Evolutionary conservation across 306 rosid genomes (phyloP).

Genomic region (Fragaria nilgerrensis): DNA sequence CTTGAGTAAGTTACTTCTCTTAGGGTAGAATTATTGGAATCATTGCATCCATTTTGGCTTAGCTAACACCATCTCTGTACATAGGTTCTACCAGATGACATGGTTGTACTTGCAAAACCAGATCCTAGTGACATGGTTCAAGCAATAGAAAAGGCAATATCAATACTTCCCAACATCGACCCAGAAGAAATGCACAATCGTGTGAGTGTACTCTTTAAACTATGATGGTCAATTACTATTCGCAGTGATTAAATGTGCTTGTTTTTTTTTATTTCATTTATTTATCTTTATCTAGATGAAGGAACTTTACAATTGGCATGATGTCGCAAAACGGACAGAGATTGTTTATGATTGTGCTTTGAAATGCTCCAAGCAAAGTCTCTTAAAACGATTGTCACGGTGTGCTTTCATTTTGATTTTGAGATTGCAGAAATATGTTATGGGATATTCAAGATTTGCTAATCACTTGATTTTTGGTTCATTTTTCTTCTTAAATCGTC

Average conservation of each 20-base stretch:
- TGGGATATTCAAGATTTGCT: conserved; percentile 2
- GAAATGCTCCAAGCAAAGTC: conserved; percentile 67
- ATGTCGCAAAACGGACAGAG: conserved; percentile 84
- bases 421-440: neutral
- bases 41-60: neutral
- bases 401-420: conserved; percentile 22
- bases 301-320: conserved; percentile 86
- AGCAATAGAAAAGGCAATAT: conserved; percentile 68
- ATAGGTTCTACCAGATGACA: conserved; percentile 92
- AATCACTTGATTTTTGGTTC: conserved; percentile 19
- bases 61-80: conserved; percentile 26
- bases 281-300: conserved; percentile 45
- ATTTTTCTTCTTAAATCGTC: neutral
- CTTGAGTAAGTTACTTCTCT: neutral
- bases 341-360: conserved; percentile 80
- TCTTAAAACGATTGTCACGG: conserved; percentile 68
- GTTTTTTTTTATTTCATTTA: neutral
- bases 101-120: conserved; percentile 86
- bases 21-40: neutral
- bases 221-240: conserved; percentile 13
- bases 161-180: conserved; percentile 69
- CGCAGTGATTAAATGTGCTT: conserved; percentile 21
- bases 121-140: conserved; percentile 86
- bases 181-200: conserved; percentile 84
- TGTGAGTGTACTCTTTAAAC: conserved; percentile 45